Conservation (phyloP, 2,329 filamentous ascomycete genomes). For the Cylindrodendrum hubeiense region DNA sequence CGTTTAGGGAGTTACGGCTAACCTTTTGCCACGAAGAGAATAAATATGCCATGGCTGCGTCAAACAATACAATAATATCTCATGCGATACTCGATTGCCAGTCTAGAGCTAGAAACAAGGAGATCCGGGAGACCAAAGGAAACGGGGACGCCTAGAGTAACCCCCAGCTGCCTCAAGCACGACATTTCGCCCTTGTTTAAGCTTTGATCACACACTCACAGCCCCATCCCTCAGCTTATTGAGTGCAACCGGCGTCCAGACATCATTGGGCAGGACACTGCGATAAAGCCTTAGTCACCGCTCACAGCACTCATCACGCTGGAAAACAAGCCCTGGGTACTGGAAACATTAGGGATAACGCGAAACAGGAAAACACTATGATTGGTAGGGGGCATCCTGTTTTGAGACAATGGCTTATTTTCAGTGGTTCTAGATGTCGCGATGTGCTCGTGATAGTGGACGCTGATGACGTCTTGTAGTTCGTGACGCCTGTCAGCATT, state of each 20-base stretch:
- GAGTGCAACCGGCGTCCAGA: not conserved
- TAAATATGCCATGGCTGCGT: constrained; percentile 8
- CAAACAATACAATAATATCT: not conserved
- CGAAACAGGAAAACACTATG: not conserved
- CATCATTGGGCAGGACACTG: not conserved
- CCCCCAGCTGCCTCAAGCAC: not conserved
- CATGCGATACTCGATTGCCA: not conserved
- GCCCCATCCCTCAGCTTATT: not conserved
- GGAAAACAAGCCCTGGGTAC: not conserved
- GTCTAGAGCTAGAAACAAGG: not conserved
- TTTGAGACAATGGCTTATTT: not conserved
- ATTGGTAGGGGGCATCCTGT: not conserved
- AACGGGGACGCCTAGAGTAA: not conserved
- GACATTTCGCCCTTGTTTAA: not conserved
- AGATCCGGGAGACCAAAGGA: too few relatives aligned
- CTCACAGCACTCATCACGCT: not conserved
- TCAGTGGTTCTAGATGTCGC: not conserved
- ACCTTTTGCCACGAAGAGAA: constrained; percentile 8
- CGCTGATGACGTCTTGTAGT: not conserved
- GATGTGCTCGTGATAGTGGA: not conserved
- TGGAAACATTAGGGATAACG: not conserved
- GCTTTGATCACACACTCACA: not conserved
- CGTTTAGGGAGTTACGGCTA: not conserved
- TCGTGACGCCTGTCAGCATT: not conserved
- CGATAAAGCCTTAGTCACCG: not conserved